Evolutionary conservation across 2,329 filamentous ascomycete species (phyloP), one percentile per base, ranked within the genome.

Genomic region (Plectosphaerella plurivora): DNA sequence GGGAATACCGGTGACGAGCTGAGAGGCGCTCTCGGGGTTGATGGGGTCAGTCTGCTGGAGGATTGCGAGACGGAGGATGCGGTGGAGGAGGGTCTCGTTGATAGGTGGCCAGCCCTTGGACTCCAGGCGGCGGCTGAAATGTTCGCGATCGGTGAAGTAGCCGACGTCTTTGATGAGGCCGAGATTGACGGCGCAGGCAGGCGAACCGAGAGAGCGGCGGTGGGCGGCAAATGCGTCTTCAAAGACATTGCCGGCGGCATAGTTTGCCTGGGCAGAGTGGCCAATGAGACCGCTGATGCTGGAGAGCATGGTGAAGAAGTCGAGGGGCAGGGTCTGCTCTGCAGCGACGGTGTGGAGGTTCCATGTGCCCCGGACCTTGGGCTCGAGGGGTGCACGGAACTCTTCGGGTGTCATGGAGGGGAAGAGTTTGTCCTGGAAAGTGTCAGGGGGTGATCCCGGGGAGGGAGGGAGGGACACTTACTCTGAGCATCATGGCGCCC

Each of bases 81-180:
- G 52, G n/a, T 59, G 63, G 8, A 69, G 56, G 10, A 60, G 46
- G 15, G 54, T 55, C 51, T 69, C 65, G 18, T 60, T 61, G 52
- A 69, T 65, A 5, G 52, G 53, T 20, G 28, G 28, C 28, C 28
- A 33, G 28, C 28, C 28, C 9, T 33, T 33, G 28, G 28, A 33
- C 7, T 33, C 28, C 4, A 33, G 28, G 11, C 28, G 28, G 28
- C 28, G 28, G 28, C 28, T 33, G 28, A 33, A 33, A 8, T 33
- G 28, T 33, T 33, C 28, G 28, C 28, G 28, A 8, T 33, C 28
- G 28, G 28, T 33, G 28, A 71, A 56, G 50, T 66, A 66, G 20
- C 70, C 70, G 4, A 72, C 68, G 16, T 68, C 68, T 7, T 61
- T 61, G 42, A 73, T 65, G 57, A 69, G 62, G 2, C 64, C 65